Conservation (phyloP, 352 stramenopile genomes). For the Phytophthora tentaculata region DNA sequence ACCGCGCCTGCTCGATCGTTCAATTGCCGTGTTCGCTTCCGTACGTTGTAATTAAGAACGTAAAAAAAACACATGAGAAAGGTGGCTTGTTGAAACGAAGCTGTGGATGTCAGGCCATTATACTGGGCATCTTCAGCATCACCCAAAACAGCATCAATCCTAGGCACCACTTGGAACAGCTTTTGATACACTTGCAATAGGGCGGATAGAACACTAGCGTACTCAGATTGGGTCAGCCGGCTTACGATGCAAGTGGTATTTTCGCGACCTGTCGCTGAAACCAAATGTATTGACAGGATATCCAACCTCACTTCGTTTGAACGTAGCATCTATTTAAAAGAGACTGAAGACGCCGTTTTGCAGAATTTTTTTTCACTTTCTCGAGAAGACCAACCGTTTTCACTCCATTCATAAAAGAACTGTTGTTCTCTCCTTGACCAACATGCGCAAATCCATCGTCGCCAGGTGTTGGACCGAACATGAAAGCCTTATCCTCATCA, state of each 20-base stretch:
- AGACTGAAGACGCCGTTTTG: neutral
- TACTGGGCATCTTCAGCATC: neutral
- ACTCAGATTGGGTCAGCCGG: neutral
- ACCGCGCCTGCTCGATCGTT: neutral
- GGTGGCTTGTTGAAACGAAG: neutral
- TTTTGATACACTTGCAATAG: neutral
- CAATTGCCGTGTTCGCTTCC: neutral
- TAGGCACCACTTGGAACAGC: neutral
- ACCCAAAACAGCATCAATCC: neutral
- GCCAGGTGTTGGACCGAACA: neutral
- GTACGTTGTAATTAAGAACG: neutral
- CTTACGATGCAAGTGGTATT: constrained; percentile 9
- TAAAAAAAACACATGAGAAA: neutral
- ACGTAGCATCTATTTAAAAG: constrained; percentile 15
- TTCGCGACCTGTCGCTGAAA: constrained; percentile 2
- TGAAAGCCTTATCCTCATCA: neutral
- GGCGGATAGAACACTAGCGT: neutral
- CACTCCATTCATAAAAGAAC: neutral
- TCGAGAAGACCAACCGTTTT: neutral
- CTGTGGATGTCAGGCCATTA: neutral
- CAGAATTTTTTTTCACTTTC: neutral
- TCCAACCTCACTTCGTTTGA: constrained; percentile 7
- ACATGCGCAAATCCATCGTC: neutral
- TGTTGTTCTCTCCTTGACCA: neutral
- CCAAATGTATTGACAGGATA: constrained; percentile 16